Base-by-base conservation (phyloP, 495 filamentous ascomycete species). In the Monascus purpureus region DNA sequence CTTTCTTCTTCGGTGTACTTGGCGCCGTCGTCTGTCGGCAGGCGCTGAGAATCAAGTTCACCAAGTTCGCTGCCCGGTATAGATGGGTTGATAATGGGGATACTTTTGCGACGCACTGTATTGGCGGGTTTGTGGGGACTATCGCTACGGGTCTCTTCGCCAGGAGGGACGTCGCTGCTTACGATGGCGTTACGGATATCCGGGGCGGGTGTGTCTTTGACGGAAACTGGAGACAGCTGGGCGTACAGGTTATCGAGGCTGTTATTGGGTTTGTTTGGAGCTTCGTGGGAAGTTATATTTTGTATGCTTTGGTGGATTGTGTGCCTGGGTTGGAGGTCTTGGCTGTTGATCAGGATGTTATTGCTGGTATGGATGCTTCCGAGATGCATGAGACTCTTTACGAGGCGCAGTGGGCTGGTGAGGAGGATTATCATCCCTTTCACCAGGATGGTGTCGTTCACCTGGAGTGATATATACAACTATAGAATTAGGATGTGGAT, bases 191-290 rank as follows among this genome's bases (percentile, higher is more conserved):
- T 2, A 59, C 57, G 3, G 41, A 47, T 8, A 60, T 64, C 29
- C 28, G 31, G 7, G 59, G 55, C 1, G 55, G 57, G 1, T 50
- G 50, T 8, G 29, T 63, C 15, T 55, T 72, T 36, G 65, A 72
- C 32, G 63, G 67, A 12, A 65, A 68, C 43, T 63, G 62, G 36
- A 43, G 61, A 22, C 70, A 73, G 43, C 49, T 73, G n/a, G 63
- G 58, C 6, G 50, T 63, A 19, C 68, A 73, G 50, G 43, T 72
- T 17, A 42, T 57, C 2, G 60, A 64, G 38, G 58, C 58, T 6
- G 13, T 53, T 20, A 43, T 61, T 28, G 56, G 56, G 14, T 61
- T 61, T 40, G 36, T 45, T 4, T 60, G 55, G 55, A 43, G 40
- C 4, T 61, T 62, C 29, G 37, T 23, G n/a, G 47, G 44, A 1